phyloP scores from a whole-genome alignment of 2,329 filamentous ascomycete genomes.

The Penicillium sp. region DNA sequence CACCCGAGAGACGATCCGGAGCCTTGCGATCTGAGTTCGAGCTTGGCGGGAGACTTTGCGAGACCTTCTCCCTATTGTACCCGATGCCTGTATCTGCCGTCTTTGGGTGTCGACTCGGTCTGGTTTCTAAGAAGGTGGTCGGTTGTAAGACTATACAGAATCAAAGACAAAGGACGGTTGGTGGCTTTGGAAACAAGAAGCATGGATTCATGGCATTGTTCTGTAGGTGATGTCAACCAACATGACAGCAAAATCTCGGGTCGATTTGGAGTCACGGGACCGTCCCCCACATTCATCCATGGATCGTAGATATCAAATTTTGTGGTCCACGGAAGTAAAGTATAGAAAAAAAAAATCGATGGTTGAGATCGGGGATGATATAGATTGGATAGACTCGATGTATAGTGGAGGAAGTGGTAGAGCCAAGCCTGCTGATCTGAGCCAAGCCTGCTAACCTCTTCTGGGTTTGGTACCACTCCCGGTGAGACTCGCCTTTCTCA shows the following conservation, averaged over 20 bases:
- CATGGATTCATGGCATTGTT: neutral
- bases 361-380: neutral
- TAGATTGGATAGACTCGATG: neutral
- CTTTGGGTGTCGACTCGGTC: neutral
- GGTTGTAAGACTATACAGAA: neutral
- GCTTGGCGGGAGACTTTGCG: neutral
- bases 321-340: neutral
- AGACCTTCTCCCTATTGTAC: neutral
- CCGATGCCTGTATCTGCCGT: neutral
- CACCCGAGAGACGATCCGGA: neutral
- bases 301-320: neutral
- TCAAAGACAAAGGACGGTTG: neutral
- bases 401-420: neutral
- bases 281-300: neutral
- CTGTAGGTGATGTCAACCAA: constrained; percentile 14
- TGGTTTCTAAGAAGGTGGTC: neutral
- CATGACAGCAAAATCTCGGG: constrained; percentile 1
- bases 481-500: neutral
- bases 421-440: neutral
- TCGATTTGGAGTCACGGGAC: constrained; percentile 17
- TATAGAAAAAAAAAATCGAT: neutral
- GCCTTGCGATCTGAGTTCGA: neutral
- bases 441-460: constrained; percentile 1
- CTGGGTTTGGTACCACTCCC: neutral
- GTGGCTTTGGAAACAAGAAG: neutral